Conservation (phyloP, 768 basidiomycete species). For the Xerocomus brunneocitrinus region DNA sequence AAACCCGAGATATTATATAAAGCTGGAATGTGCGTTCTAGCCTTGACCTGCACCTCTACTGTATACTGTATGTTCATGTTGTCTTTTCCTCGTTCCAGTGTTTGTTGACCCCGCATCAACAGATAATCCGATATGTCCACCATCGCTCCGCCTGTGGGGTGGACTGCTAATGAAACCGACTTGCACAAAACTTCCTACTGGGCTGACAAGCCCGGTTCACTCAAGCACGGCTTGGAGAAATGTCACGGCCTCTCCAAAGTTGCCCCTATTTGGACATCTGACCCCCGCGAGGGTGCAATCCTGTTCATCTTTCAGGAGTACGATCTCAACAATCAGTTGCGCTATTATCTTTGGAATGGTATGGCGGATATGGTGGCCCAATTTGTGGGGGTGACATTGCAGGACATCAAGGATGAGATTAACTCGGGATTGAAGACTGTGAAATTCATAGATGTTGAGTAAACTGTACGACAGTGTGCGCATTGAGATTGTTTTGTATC, state of each 20-base stretch:
- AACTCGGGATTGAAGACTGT: no score
- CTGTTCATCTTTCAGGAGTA: slow-evolving; percentile 1
- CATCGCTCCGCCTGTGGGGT: neutral
- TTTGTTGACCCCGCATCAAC: neutral
- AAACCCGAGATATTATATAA: no score
- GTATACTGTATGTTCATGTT: neutral
- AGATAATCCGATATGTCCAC: neutral
- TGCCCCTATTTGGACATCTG: neutral
- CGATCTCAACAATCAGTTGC: neutral
- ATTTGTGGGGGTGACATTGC: no score
- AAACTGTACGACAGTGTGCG: no score
- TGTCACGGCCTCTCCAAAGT: neutral
- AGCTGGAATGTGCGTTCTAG: no score
- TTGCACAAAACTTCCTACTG: neutral
- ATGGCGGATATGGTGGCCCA: no score
- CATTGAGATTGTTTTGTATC: no score
- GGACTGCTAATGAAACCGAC: neutral
- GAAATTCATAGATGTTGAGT: no score
- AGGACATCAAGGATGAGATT: no score
- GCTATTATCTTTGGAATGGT: no score
- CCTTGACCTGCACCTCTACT: no score
- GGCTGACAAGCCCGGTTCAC: neutral
- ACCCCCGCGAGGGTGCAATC: neutral
- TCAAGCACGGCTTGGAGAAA: neutral
- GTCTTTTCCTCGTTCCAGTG: no score